Base-by-base conservation (phyloP, 306 rosid genomes). In the Pachyrhizus erosus region DNA sequence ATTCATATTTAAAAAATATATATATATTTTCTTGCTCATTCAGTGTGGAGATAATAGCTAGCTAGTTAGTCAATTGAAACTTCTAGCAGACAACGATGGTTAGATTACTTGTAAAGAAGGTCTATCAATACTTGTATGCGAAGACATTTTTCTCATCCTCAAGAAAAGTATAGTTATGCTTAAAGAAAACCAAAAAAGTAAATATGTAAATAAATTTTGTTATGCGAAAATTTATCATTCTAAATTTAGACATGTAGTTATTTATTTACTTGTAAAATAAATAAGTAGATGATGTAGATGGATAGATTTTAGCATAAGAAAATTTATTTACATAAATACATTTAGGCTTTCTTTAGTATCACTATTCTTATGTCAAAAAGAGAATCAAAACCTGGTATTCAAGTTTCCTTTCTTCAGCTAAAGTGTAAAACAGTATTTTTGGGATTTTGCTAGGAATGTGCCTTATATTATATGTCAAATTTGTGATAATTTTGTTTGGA, bases 391-490 rank as follows among this genome's bases (percentile, higher is more conserved):
- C 12, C 23, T 75, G 39, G 57, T 18, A 42, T 62, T 0, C 2
- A 42, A 31, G 31, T 55, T 9, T 76, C 10, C 15, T 42, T 76
- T 58, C 2, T 24, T 58, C 40, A 23, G 80, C 5, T 21, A 57
- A 21, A 74, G 43, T 13, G 10, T 1, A 27, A 48, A 71, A 46
- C 1, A 7, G 4, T 7, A 13, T 20, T 45, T 12, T 39, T 39
- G 51, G 60, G 80, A 81, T 64, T 81, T 62, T 23, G 75, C 13
- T 6, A 20, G 37, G 64, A 64, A 74, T 42, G 33, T 82, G 85
- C 2, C 24, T 18, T 40, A 9, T 21, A n/a, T 1, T 18, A 34
- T 34, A 34, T 37, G 46, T 54, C 66, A 24, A 23, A 55, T 34
- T 39, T 3, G 52, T 31, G 23, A 24, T 34, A 33, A 9, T 3